phyloP scores from a whole-genome alignment of 176 grass and related monocot species.

The Oryza meridionalis region DNA sequence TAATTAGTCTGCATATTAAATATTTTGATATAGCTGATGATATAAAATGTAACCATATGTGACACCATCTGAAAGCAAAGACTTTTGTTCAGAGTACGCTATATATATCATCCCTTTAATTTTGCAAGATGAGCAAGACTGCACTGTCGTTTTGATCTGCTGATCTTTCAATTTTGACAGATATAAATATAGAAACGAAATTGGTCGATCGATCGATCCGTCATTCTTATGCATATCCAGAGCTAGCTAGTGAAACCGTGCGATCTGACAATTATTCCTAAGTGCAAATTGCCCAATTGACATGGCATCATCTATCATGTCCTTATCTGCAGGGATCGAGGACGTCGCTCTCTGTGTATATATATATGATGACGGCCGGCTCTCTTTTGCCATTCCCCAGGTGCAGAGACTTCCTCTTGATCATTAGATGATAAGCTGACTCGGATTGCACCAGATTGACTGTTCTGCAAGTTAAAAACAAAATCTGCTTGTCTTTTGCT shows the following conservation, averaged over 20 bases:
- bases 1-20: background rate
- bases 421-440: slow-evolving; percentile 55
- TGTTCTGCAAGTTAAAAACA: background rate
- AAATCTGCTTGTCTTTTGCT: slow-evolving; percentile 5
- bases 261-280: slow-evolving; percentile 26
- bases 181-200: slow-evolving; percentile 45
- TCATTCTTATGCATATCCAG: slow-evolving; percentile 38
- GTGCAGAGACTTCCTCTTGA: slow-evolving; percentile 22
- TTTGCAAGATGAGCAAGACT: slow-evolving; percentile 34
- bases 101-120: slow-evolving; percentile 38
- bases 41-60: background rate
- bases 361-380: background rate
- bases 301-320: slow-evolving; percentile 37
- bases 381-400: slow-evolving; percentile 21
- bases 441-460: slow-evolving; percentile 46
- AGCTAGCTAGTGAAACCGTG: background rate
- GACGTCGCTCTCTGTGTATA: slow-evolving; percentile 7
- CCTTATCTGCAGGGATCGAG: slow-evolving; percentile 13
- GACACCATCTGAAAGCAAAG: slow-evolving; percentile 6
- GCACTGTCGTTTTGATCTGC: slow-evolving; percentile 10
- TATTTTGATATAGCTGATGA: background rate
- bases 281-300: slow-evolving; percentile 1
- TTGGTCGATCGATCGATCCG: background rate
- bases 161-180: slow-evolving; percentile 29
- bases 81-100: slow-evolving; percentile 13